Conservation (phyloP, 2,329 filamentous ascomycete genomes). For the Parastagonospora avenae region DNA sequence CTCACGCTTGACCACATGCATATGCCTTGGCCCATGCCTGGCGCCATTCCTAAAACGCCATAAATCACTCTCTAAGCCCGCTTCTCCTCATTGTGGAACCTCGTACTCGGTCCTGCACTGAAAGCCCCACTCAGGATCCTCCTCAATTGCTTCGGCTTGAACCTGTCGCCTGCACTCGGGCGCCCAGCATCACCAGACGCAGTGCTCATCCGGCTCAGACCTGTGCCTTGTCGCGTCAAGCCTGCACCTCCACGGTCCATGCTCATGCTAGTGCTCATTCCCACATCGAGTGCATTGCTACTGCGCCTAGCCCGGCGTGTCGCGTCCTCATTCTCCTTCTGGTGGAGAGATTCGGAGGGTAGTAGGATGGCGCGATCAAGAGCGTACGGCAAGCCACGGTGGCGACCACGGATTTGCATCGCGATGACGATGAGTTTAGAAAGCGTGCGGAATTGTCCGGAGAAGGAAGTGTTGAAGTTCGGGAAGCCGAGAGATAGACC, state of each 20-base stretch:
- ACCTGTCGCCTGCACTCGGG: slow-evolving; percentile 11
- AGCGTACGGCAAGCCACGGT: slow-evolving; percentile 69
- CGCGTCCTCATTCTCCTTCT: slow-evolving; percentile 62
- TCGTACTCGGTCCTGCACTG: slow-evolving; percentile 24
- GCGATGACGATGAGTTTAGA: slow-evolving; percentile 69
- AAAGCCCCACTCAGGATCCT: slow-evolving; percentile 29
- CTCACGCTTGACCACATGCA: too few relatives aligned
- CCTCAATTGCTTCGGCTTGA: slow-evolving; percentile 22
- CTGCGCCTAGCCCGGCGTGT: slow-evolving; percentile 46
- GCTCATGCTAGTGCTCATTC: background rate
- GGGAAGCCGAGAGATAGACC: slow-evolving; percentile 87
- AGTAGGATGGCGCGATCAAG: slow-evolving; percentile 72
- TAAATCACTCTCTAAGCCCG: background rate
- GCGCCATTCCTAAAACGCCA: too few relatives aligned
- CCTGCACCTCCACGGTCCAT: background rate
- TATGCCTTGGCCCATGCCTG: too few relatives aligned
- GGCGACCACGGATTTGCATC: slow-evolving; percentile 69
- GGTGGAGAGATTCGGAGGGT: slow-evolving; percentile 67
- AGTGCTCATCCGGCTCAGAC: slow-evolving; percentile 21
- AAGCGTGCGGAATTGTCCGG: slow-evolving; percentile 76
- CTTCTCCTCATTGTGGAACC: slow-evolving; percentile 13
- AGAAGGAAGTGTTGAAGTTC: slow-evolving; percentile 77
- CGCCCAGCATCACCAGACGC: slow-evolving; percentile 10
- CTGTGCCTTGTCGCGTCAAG: slow-evolving; percentile 21
- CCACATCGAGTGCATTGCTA: slow-evolving; percentile 27